A percentile compares a stretch with the other conserved stretches of the same genome.
Evolutionary conservation across 2,329 filamentous ascomycete genomes (phyloP).

Genomic region (Blastomyces gilchristii): DNA sequence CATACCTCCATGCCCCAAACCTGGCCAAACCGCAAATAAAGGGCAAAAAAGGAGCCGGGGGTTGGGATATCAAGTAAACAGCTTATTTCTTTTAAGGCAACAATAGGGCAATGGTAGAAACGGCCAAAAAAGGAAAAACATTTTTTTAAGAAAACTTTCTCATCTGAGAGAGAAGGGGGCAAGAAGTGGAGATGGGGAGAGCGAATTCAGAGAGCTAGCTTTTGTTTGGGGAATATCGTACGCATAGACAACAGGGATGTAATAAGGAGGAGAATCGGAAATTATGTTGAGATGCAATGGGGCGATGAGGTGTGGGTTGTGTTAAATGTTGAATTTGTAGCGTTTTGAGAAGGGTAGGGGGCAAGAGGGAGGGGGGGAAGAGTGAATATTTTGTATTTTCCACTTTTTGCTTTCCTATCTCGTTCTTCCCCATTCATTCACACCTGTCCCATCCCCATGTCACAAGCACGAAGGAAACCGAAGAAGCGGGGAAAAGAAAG

Average conservation of each 20-base stretch:
- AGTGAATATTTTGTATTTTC: slow-evolving; percentile 71
- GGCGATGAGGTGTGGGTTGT: not conserved
- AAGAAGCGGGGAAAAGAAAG: no score
- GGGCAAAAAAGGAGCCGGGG: no score
- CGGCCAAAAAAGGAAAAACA: no score
- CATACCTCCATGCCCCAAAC: no score
- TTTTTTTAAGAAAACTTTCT: no score
- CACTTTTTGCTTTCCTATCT: slow-evolving; percentile 72
- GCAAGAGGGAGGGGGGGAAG: not conserved
- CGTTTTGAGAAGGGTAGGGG: not conserved
- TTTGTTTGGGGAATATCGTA: no score
- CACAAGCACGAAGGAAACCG: not conserved
- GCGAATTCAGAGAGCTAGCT: not conserved
- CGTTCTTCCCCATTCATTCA: slow-evolving; percentile 15
- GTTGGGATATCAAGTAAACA: no score
- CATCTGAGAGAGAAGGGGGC: not conserved
- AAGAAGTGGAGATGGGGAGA: not conserved
- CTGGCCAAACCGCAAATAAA: no score
- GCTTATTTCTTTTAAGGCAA: not conserved
- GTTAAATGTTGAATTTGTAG: not conserved
- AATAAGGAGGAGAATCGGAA: not conserved
- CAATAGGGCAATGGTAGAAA: no score
- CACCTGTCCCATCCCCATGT: not conserved
- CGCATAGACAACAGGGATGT: not conserved
- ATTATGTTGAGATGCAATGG: not conserved